Evolutionary conservation across 2,329 filamentous ascomycete species (phyloP), one percentile per base, ranked within the genome.

Genomic region (Lasiodiplodia gonubiensis): DNA sequence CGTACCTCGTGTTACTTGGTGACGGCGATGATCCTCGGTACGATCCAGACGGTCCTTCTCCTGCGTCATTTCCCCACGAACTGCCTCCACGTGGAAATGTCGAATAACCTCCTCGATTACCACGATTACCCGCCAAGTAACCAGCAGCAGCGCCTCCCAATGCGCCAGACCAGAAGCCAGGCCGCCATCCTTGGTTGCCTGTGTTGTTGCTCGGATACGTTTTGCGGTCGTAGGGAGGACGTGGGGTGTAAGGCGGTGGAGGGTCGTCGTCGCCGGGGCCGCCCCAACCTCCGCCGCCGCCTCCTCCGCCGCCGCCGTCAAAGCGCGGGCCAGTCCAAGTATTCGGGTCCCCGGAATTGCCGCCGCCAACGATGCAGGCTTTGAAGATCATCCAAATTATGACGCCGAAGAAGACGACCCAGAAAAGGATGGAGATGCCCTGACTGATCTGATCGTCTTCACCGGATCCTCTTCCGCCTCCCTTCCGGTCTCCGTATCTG

Each of bases 141-240:
- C 84, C 89, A 3, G 89, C 90, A 1, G 90, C 90, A 5, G 88
- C 89, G 53, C 91, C 92, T 18, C 86, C 86, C 0, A 86, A 84
- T n/a, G 87, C 79, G 23, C 90, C 91, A 21, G 82, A 86, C 90
- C 90, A 93, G 79, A 93, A 93, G 1, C 91, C 91, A 5, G 91
- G 90, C 60, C 85, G 84, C 90, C 90, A 93, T 1, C 83, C 82
- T 69, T 86, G 78, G 68, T 27, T 69, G 14, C 25, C 46, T 2
- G 70, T 69, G 11, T 72, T 72, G 51, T 75, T 73, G 59, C 68
- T 68, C 10, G 51, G 69, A 66, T 70, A 73, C 53, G 60, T 70
- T 68, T 68, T 70, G 66, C 74, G 53, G 25, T 37, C 49, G 57
- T 67, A 67, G 12, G 49, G 14, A 70, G 80, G 57, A 51, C 73